Percentiles rank a stretch among this genome's conserved stretches.
Conservation (phyloP, 2,329 filamentous ascomycete genomes). For the Meredithiella fracta region DNA sequence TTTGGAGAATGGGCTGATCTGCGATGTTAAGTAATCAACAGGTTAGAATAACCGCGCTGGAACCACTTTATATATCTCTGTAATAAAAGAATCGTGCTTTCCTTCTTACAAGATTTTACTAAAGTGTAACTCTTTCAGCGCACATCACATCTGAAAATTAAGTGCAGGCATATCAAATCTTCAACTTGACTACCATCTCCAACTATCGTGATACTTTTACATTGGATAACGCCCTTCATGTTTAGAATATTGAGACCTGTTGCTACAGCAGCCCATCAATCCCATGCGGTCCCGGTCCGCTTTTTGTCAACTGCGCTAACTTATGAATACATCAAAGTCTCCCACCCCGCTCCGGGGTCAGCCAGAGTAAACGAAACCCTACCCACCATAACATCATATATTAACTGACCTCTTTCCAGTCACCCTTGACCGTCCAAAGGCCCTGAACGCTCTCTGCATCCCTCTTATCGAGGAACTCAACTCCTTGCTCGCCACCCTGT, state of each 20-base stretch:
- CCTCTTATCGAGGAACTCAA: constrained; percentile 86
- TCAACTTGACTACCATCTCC: background rate
- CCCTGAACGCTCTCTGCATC: constrained; percentile 82
- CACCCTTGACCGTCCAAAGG: constrained; percentile 84
- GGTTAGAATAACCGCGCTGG: no score
- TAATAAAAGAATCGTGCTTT: background rate
- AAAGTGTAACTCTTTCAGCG: background rate
- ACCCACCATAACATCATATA: background rate
- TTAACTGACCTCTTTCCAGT: constrained; percentile 35
- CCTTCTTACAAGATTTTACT: background rate
- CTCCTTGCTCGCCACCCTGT: constrained; percentile 53
- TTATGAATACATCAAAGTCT: constrained; percentile 73
- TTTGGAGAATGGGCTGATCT: no score
- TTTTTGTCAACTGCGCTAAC: constrained; percentile 20
- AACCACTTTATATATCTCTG: background rate
- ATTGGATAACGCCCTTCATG: background rate
- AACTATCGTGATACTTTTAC: no score
- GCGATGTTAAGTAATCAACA: no score
- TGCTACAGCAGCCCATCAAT: background rate
- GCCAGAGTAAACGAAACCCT: constrained; percentile 47
- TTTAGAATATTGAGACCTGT: background rate
- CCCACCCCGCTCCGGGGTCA: constrained; percentile 74
- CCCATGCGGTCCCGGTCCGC: background rate
- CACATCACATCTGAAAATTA: background rate
- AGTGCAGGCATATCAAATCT: background rate